Evolutionary conservation across 2,329 filamentous ascomycete genomes (phyloP), one percentile per base, ranked within the genome.

Genomic region (Neofusicoccum parvum): DNA sequence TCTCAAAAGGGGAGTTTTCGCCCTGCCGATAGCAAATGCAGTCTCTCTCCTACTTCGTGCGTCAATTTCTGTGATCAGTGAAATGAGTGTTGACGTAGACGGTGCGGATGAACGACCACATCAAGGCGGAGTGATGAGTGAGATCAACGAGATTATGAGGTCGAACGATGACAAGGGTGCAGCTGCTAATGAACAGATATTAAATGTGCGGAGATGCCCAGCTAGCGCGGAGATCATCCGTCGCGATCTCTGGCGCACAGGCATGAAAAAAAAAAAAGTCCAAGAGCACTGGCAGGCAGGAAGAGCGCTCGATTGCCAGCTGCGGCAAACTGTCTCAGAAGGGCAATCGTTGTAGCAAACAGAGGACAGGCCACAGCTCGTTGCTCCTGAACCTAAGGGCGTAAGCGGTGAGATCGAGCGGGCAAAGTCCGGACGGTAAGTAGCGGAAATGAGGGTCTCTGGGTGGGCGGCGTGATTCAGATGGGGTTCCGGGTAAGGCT

Each of bases 401-500:
- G 17, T 27, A 32, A 27, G 53, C 53, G 53, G 53, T 56, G 53
- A 34, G 39, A 2, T 9, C 5, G 12, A 34, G 15, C n/a, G 54
- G 54, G 23, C n/a, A 56, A 23, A 50, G 48, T 23, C 12, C 20
- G 15, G 48, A 46, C 51, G 51, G 51, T 17, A 54, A 54, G 51
- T n/a, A 17, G 54, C 54, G 54, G 54, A 59, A 32, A 59, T 46
- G 54, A 59, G 15, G 23, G 12, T 17, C 6, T 15, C 17, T 23
- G 48, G 11, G 45, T 12, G 23, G 53, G 14, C 11, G n/a, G 14
- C 17, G n/a, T 43, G 41, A 48, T 60, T 48, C 43, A 20, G 27
- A 37, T 60, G 27, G 27, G 27, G 27, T 15, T 59, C 56, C 56
- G 56, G 54, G 56, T 60, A 60, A 36, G 56, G 56, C 56, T 60